Conservation (phyloP, 202 grass and related monocot genomes). For the Carex arenaria region DNA sequence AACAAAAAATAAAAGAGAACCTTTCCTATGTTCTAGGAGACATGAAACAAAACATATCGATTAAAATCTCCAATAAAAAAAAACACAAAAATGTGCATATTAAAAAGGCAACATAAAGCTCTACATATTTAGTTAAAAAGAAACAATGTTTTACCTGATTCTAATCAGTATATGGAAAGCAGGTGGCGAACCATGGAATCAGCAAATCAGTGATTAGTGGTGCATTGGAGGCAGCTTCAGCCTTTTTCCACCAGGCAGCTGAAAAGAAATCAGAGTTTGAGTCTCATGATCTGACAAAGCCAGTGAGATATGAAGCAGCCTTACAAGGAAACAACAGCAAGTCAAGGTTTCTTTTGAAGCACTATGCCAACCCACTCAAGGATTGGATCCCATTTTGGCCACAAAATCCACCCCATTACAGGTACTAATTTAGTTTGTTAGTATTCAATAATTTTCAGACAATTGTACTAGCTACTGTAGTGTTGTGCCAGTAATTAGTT, state of each 20-base stretch:
- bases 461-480: neutral
- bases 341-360: slow-evolving; percentile 56
- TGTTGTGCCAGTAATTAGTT: neutral
- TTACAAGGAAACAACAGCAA: slow-evolving; percentile 37
- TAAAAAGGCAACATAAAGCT: neutral
- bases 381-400: slow-evolving; percentile 67
- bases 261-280: slow-evolving; percentile 45
- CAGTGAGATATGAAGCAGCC: slow-evolving; percentile 55
- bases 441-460: neutral
- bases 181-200: slow-evolving; percentile 82
- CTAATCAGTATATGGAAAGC: slow-evolving; percentile 7
- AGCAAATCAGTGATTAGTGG: slow-evolving; percentile 42
- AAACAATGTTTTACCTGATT: neutral
- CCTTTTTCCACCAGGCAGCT: slow-evolving; percentile 51
- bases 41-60: neutral
- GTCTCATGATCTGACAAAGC: slow-evolving; percentile 44
- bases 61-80: neutral
- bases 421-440: slow-evolving; percentile 24
- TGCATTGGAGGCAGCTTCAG: slow-evolving; percentile 51
- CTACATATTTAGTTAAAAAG: neutral
- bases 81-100: neutral
- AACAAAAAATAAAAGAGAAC: neutral
- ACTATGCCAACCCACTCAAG: slow-evolving; percentile 56
- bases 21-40: neutral
- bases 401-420: slow-evolving; percentile 44